Evolutionary conservation across 805 yeast genomes (phyloP).

Genomic region (Monosporozyma servazzii): DNA sequence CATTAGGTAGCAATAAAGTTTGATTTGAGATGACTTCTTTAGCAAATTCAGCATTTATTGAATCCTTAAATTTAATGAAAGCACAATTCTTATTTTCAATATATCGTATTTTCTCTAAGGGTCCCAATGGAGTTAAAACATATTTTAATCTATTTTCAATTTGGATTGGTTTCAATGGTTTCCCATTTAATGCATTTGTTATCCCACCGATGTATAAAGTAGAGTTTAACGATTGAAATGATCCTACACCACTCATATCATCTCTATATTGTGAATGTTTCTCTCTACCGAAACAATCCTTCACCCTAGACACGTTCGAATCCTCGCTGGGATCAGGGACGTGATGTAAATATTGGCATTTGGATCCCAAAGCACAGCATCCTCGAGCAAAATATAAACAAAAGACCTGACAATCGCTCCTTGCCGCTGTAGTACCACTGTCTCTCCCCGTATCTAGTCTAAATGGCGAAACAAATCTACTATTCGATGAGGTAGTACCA

Average conservation of each 20-base stretch:
- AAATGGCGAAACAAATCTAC: constrained; percentile 44
- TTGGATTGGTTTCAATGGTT: constrained; percentile 32
- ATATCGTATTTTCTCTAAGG: constrained; percentile 55
- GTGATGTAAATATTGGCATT: constrained; percentile 72
- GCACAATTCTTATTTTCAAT: constrained; percentile 60
- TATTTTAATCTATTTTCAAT: constrained; percentile 32
- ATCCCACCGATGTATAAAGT: constrained; percentile 69
- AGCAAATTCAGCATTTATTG: constrained; percentile 83
- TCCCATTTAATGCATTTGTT: constrained; percentile 34
- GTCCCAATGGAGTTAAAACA: constrained; percentile 65
- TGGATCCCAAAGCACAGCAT: constrained; percentile 67
- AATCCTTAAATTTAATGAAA: constrained; percentile 62
- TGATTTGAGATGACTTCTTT: constrained; percentile 91
- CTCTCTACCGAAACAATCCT: constrained; percentile 91
- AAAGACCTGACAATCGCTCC: constrained; percentile 38
- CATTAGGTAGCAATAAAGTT: constrained; percentile 38
- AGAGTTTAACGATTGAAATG: constrained; percentile 56
- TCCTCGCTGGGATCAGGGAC: constrained; percentile 56
- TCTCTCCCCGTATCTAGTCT: constrained; percentile 54
- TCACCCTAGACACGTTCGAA: constrained; percentile 41
- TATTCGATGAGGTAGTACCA: constrained; percentile 19
- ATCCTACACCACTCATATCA: constrained; percentile 93
- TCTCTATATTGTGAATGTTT: constrained; percentile 74
- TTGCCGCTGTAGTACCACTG: constrained; percentile 69
- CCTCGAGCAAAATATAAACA: constrained; percentile 89